Conservation (phyloP, 768 basidiomycete genomes). For the Rhodocollybia butyracea region DNA sequence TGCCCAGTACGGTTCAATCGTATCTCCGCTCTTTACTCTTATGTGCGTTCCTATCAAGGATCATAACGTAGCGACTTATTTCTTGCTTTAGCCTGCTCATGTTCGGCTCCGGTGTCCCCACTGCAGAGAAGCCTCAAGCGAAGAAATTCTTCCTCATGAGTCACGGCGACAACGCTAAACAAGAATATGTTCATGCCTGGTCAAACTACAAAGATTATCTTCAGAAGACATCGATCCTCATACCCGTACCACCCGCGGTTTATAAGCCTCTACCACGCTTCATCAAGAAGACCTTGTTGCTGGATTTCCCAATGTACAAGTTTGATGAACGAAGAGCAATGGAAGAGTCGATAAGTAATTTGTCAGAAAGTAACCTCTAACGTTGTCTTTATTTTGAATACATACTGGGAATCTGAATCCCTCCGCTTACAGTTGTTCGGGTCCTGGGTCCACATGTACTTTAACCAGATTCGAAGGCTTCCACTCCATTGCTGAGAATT, state of each 20-base stretch:
- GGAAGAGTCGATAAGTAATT: conserved; percentile 26
- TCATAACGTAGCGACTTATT: neutral
- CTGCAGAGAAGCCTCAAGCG: conserved; percentile 65
- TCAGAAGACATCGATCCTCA: conserved; percentile 51
- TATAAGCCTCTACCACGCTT: conserved; percentile 49
- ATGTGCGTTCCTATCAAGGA: conserved; percentile 37
- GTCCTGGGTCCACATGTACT: too few species aligned
- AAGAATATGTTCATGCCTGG: conserved; percentile 39
- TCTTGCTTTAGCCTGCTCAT: conserved; percentile 43
- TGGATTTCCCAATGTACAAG: conserved; percentile 62
- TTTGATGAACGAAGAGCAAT: conserved; percentile 50
- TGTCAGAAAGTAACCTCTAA: neutral
- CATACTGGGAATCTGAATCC: too few species aligned
- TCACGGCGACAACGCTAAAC: conserved; percentile 32
- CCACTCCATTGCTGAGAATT: too few species aligned
- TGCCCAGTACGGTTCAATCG: conserved; percentile 58
- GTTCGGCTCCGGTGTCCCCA: conserved; percentile 69
- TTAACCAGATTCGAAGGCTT: too few species aligned
- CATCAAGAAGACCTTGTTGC: conserved; percentile 51
- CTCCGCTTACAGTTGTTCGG: too few species aligned
- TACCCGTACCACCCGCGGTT: conserved; percentile 55
- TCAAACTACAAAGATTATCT: conserved; percentile 55
- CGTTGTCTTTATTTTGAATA: too few species aligned
- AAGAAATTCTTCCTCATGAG: conserved; percentile 55
- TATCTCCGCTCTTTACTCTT: conserved; percentile 64